These are phyloP conservation scores for Neolentinus lepideus DNA, from an alignment of 1,284 basidiomycete species.

Conservation along the genomic window DNA sequence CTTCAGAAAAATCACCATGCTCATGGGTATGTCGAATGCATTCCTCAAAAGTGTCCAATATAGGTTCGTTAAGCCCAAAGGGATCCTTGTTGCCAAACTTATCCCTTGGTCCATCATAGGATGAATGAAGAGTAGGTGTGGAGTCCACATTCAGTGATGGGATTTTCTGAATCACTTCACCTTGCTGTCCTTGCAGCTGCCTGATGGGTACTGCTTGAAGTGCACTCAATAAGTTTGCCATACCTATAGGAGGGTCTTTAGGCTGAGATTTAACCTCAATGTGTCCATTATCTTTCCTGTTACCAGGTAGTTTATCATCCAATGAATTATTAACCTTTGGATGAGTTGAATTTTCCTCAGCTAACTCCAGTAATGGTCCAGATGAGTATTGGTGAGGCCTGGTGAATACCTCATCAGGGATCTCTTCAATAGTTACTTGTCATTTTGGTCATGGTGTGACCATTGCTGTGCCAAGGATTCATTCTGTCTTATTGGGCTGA, in stretches of 20 bases:
- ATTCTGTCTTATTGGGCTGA: background rate
- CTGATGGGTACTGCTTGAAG: background rate
- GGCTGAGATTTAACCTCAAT: background rate
- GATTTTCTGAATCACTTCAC: background rate
- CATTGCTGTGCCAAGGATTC: background rate
- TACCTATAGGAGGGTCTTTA: background rate
- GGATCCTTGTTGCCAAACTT: background rate
- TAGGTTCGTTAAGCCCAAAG: background rate
- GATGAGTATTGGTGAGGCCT: background rate
- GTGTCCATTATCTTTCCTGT: background rate
- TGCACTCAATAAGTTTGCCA: background rate
- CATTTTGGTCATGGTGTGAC: background rate
- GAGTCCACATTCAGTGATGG: background rate
- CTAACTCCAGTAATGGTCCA: background rate
- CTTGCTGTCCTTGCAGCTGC: background rate
- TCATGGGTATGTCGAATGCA: background rate
- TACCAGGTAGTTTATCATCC: background rate
- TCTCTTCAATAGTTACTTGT: background rate
- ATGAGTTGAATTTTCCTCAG: background rate
- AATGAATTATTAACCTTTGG: background rate
- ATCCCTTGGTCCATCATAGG: background rate
- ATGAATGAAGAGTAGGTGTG: background rate
- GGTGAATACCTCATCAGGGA: background rate
- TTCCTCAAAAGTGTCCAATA: background rate
- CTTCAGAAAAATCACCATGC: conserved; percentile 2